phyloP scores from a whole-genome alignment of 768 basidiomycete species.

The Suillus weaverae region DNA sequence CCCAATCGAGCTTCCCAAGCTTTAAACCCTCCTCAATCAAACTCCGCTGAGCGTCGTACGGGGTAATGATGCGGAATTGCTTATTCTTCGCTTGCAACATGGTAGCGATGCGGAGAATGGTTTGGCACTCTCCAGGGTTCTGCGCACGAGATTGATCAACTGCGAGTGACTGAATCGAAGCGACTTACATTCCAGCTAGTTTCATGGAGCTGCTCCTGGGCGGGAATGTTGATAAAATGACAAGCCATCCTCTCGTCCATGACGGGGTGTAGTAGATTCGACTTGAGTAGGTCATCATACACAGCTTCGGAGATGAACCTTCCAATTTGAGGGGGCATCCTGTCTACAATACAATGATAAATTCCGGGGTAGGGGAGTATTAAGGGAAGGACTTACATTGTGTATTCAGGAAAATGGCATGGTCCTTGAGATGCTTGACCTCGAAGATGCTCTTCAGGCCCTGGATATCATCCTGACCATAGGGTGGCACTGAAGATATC shows the following conservation, averaged over 20 bases:
- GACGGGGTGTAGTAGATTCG: constrained; percentile 50
- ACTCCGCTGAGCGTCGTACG: constrained; percentile 74
- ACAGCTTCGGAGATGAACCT: constrained; percentile 68
- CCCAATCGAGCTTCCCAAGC: constrained; percentile 50
- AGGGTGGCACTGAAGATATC: constrained; percentile 67
- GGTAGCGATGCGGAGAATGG: constrained; percentile 55
- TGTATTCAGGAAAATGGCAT: constrained; percentile 60
- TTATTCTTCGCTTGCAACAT: constrained; percentile 52
- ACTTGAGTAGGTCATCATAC: constrained; percentile 62
- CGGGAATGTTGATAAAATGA: constrained; percentile 60
- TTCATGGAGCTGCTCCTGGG: constrained; percentile 34
- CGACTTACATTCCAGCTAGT: constrained; percentile 42
- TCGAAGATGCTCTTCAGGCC: constrained; percentile 79
- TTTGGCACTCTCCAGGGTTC: constrained; percentile 61
- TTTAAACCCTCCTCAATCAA: constrained; percentile 59
- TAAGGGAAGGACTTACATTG: constrained; percentile 56
- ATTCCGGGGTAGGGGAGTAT: constrained; percentile 4
- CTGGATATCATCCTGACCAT: constrained; percentile 68
- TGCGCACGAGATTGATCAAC: constrained; percentile 25
- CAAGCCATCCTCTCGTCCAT: constrained; percentile 47
- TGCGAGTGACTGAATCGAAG: constrained; percentile 5
- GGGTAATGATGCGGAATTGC: constrained; percentile 70
- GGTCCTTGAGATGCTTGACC: constrained; percentile 52
- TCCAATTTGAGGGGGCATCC: constrained; percentile 84
- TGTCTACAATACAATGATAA: constrained; percentile 46